Percentiles rank a stretch among this genome's conserved stretches.
Conservation (phyloP, 164 flowering plant species). For the Stephania yunnanensis region DNA sequence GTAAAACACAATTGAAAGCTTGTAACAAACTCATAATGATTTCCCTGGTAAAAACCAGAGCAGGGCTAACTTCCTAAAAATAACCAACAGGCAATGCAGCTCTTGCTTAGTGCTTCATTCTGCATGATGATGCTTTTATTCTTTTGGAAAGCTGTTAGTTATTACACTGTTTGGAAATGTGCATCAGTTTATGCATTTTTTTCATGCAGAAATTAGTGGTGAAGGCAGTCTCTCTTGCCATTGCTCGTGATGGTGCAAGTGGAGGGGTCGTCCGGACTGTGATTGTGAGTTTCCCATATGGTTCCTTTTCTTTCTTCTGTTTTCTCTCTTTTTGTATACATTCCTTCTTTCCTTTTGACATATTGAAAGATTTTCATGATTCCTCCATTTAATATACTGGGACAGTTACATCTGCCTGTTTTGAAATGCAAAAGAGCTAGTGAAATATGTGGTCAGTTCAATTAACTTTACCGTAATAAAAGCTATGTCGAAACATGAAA, state of each 20-base stretch:
- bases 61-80: background rate
- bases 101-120: background rate
- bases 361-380: background rate
- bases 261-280: constrained; percentile 99
- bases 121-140: background rate
- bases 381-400: background rate
- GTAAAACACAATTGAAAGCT: background rate
- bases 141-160: background rate
- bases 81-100: background rate
- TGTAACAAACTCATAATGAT: background rate
- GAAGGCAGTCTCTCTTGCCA: constrained; percentile 98
- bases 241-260: constrained; percentile 99
- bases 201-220: constrained; percentile 73
- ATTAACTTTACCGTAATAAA: no score
- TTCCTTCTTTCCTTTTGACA: background rate
- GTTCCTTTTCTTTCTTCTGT: background rate
- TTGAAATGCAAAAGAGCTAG: background rate
- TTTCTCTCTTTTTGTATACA: background rate
- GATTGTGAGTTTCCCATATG: constrained; percentile 45
- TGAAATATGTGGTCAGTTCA: no score
- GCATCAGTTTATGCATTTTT: background rate
- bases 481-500: no score
- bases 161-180: background rate
- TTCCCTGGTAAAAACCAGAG: background rate
- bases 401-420: background rate